Conservation (phyloP, 2,329 filamentous ascomycete genomes). For the Knoxdaviesia proteae region DNA sequence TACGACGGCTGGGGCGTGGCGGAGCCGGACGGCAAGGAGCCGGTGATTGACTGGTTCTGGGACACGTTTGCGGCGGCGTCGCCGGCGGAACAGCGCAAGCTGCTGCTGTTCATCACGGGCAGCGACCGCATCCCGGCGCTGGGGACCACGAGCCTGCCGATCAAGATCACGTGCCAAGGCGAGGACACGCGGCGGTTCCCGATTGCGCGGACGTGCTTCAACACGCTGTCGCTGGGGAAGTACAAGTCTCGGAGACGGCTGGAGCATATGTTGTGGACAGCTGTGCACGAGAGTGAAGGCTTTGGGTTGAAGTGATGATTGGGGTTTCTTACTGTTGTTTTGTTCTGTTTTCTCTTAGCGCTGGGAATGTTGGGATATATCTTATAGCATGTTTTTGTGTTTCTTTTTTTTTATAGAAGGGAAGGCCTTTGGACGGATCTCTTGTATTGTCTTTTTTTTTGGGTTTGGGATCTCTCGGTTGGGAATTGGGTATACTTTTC, state of each 20-base stretch:
- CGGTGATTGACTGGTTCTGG: constrained; percentile 75
- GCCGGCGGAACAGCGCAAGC: constrained; percentile 49
- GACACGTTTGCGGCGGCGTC: constrained; percentile 48
- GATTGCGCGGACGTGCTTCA: constrained; percentile 80
- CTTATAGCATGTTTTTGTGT: background rate
- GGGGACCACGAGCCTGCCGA: constrained; percentile 58
- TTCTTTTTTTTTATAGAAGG: background rate
- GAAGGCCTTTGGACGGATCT: background rate
- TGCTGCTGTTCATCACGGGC: constrained; percentile 74
- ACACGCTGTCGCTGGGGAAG: constrained; percentile 56
- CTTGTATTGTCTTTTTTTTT: background rate
- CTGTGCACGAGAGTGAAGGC: constrained; percentile 76
- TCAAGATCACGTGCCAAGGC: constrained; percentile 57
- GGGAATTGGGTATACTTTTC: background rate
- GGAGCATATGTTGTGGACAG: constrained; percentile 57
- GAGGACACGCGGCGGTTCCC: constrained; percentile 58
- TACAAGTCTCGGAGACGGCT: constrained; percentile 48
- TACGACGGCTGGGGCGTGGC: constrained; percentile 59
- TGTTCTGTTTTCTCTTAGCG: background rate
- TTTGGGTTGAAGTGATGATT: constrained; percentile 59
- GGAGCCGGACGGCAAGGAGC: constrained; percentile 36
- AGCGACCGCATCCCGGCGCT: constrained; percentile 81
- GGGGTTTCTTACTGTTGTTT: background rate
- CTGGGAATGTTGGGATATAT: background rate
- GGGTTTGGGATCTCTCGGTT: no score